Base-by-base conservation (phyloP, 108 stramenopile genomes). In the Bacterosira constricta region DNA sequence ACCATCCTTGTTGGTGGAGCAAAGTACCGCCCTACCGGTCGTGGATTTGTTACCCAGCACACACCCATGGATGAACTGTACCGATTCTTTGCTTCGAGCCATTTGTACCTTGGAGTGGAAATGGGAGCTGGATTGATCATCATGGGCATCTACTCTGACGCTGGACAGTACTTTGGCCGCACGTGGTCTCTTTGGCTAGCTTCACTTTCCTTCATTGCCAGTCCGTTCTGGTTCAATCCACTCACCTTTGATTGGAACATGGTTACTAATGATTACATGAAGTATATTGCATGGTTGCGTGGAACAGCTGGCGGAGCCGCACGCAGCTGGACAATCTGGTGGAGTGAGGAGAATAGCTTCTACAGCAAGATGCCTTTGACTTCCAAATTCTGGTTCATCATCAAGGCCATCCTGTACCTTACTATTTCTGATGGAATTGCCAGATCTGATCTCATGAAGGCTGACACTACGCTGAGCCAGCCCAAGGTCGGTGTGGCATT, bases 161-260 rank as follows among this genome's bases (percentile, higher is more conserved):
- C 97, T 7, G 84, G 83, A 52, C 98, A 99, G 77, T 99, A 98
- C 85, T 85, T 89, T 54, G 98, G 97, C 23, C 83, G 96, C 36
- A 97, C 98, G 20, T 99, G 98, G 98, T 96, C 96, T 6, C 71
- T 99, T 49, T 99, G 98, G 98, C 77, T 99, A 15, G 96, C 97
- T 13, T 92, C 91, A 12, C 54, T 96, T 20, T 93, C 96, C 13
- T 99, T 99, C 83, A 77, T 98, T n/a, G 92, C 92, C 17, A 96
- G 96, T 54, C 98, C 98, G 18, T 98, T 99, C 86, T 99, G 98
- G 98, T 99, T 99, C 83, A 99, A 99, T 64, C 98, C 98, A n/a
- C 85, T 97, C 38, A 96, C 95, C 7, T 97, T 98, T 68, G 97
- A 98, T 51, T 99, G 97, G 97, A 87, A 90, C 65, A 88, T 91